phyloP scores from a whole-genome alignment of 306 rosid species.

The Rosa chinensis region DNA sequence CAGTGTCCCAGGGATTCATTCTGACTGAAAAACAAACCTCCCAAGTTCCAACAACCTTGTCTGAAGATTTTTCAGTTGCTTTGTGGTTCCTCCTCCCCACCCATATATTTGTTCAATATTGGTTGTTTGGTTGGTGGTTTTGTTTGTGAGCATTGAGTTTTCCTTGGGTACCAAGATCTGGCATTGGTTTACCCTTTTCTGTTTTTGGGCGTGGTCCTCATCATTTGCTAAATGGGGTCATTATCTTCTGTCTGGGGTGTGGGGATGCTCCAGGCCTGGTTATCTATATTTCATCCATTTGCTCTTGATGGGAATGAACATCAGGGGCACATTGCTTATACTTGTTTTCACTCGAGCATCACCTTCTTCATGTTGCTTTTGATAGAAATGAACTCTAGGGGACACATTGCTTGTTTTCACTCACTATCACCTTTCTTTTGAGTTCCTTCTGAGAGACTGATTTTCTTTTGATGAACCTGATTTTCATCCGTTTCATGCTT shows the following conservation, averaged over 20 bases:
- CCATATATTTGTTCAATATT: not conserved
- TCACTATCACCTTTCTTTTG: not conserved
- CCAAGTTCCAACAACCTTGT: not conserved
- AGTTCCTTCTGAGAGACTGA: not conserved
- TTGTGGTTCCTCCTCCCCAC: not conserved
- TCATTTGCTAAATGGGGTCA: not conserved
- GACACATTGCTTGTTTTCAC: not conserved
- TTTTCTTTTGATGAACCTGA: not conserved
- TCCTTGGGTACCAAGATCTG: not conserved
- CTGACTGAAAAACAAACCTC: not conserved
- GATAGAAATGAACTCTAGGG: not conserved
- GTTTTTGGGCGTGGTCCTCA: not conserved
- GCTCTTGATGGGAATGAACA: not conserved
- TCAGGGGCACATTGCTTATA: not conserved
- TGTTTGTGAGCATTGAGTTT: not conserved
- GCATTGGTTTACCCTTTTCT: not conserved
- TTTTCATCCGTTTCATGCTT: not conserved
- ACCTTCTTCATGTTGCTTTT: not conserved
- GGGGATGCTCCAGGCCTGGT: not conserved
- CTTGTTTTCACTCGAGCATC: not conserved
- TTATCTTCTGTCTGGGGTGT: not conserved
- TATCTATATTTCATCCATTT: not conserved
- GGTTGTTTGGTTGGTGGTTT: not conserved
- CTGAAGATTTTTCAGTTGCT: not conserved
- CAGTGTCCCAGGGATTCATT: not conserved